Conservation (phyloP, 2,329 filamentous ascomycete genomes). For the Claviceps sp. region DNA sequence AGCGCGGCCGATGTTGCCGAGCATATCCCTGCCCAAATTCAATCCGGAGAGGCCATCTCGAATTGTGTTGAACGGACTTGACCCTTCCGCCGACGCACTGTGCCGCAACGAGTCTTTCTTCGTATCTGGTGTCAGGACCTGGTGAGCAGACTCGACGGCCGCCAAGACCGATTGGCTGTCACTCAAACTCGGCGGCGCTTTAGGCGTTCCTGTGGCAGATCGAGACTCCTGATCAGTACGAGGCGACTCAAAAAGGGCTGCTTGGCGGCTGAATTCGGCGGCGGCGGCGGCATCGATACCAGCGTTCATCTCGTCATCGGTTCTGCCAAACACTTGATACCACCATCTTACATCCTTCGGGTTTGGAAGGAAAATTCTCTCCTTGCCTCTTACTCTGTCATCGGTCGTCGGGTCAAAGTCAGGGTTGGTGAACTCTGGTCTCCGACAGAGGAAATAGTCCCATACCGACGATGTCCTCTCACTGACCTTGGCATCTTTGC, state of each 20-base stretch:
- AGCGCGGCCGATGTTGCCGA: slow-evolving; percentile 20
- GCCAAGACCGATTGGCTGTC: slow-evolving; percentile 41
- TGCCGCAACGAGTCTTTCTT: slow-evolving; percentile 25
- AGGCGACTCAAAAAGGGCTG: slow-evolving; percentile 19
- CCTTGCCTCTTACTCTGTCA: slow-evolving; percentile 65
- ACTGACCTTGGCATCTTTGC: slow-evolving; percentile 52
- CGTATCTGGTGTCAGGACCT: slow-evolving; percentile 30
- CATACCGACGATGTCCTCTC: slow-evolving; percentile 78
- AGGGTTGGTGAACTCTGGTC: slow-evolving; percentile 68
- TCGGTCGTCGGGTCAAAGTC: slow-evolving; percentile 64
- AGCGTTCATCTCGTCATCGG: slow-evolving; percentile 87
- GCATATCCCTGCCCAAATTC: slow-evolving; percentile 33
- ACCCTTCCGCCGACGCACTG: slow-evolving; percentile 31
- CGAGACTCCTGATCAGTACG: slow-evolving; percentile 13
- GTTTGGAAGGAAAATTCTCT: slow-evolving; percentile 71
- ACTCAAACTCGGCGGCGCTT: slow-evolving; percentile 23
- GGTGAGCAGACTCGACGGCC: slow-evolving; percentile 44
- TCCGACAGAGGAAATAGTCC: slow-evolving; percentile 83
- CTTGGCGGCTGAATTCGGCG: slow-evolving; percentile 29
- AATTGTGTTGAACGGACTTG: slow-evolving; percentile 31
- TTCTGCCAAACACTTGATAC: slow-evolving; percentile 74
- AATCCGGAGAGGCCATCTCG: slow-evolving; percentile 35
- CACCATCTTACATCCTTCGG: slow-evolving; percentile 81
- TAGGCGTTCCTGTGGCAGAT: slow-evolving; percentile 19
- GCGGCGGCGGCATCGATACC: slow-evolving; percentile 40